Percentiles rank a stretch among this genome's conserved stretches.
These are phyloP conservation scores for Dactylellina drechsleri DNA, from an alignment of 2,329 filamentous ascomycete genomes.

Conservation along the genomic window DNA sequence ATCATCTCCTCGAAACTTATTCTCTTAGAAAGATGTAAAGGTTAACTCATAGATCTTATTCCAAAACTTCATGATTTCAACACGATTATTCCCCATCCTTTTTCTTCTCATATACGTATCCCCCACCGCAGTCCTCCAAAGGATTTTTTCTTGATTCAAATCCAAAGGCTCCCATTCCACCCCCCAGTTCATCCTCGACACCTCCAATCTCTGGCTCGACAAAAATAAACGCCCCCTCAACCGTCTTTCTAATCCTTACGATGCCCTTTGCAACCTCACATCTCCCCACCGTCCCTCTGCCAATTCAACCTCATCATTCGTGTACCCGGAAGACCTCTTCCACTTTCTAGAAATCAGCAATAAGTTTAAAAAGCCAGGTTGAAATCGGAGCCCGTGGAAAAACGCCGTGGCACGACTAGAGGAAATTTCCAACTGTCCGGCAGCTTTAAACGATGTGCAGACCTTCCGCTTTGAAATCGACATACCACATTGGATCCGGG, in stretches of 20 bases:
- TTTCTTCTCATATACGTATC: too few relatives aligned
- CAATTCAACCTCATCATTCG: background rate
- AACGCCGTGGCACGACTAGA: background rate
- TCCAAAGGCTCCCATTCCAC: too few relatives aligned
- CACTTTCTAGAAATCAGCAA: background rate
- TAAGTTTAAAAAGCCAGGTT: background rate
- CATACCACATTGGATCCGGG: background rate
- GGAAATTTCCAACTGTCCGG: background rate
- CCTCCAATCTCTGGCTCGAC: background rate
- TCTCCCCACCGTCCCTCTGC: background rate
- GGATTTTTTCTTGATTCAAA: too few relatives aligned
- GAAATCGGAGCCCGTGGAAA: background rate
- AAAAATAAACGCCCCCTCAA: background rate
- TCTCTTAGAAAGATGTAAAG: too few relatives aligned
- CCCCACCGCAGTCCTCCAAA: too few relatives aligned
- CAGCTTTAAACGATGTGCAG: background rate
- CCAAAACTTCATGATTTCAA: too few relatives aligned
- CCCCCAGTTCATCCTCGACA: slow-evolving; percentile 1
- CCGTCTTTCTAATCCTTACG: background rate
- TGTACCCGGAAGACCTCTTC: background rate
- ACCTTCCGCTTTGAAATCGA: background rate
- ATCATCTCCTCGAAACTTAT: too few relatives aligned
- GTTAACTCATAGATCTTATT: too few relatives aligned
- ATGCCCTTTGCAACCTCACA: background rate
- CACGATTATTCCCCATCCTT: too few relatives aligned